Base-by-base conservation (phyloP, 805 yeast genomes). In the Starmerella bacillaris region DNA sequence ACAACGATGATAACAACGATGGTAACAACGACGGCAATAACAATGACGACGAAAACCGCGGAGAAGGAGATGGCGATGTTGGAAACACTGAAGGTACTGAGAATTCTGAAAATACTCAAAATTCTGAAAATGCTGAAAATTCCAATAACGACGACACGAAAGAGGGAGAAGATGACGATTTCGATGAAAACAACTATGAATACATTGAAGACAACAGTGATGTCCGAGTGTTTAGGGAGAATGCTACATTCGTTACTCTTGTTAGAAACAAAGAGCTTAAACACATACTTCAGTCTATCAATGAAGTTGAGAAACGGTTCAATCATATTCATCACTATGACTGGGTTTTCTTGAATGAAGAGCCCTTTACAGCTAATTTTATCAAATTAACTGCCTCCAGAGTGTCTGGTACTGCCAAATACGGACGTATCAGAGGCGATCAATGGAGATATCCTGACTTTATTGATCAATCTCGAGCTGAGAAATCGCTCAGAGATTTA, bases 281-380 rank as follows among this genome's bases (percentile, higher is more conserved):
- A 49, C 57, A 56, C 11, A 60, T 78, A 50, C 51, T 73, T 4
- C 64, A 64, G 29, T 65, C 86, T 3, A 68, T 78, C 34, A 65
- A 70, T 43, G 64, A 65, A 37, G 68, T 73, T 31, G 78, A 78
- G 49, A 72, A 67, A 43, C 56, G 84, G 26, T 78, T 76, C 59
- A 78, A 78, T 54, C 24, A 49, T 28, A 58, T 62, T 35, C 74
- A 54, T 50, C 66, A 71, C 44, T 78, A 78, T 49, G 89, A 78
- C 53, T 78, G 83, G 80, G 74, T 77, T 3, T 78, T 79, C 46
- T 54, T 78, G 32, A 79, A 79, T 52, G 83, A 79, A 49, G 67
- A 61, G 41, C 69, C 67, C 2, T 79, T 79, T 52, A 51, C 64
- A 29, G 64, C 61, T 3, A 68, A 67, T 42, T 79, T 78, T 53